These are phyloP conservation scores for Calonectria naviculata DNA, from an alignment of 2,329 filamentous ascomycete genomes.

Conservation along the genomic window DNA sequence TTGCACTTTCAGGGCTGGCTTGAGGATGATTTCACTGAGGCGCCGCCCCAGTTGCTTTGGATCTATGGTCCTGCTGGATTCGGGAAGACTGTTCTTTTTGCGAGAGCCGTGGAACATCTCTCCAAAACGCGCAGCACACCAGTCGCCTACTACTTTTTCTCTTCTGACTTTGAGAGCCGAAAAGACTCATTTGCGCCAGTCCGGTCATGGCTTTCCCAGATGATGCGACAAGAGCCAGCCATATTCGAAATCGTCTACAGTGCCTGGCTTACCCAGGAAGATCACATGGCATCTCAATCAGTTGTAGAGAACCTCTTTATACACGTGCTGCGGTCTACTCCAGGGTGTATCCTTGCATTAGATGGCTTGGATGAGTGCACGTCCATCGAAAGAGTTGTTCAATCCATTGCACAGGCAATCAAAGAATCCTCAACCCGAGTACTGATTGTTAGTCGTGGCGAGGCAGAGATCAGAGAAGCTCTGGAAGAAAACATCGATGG, in stretches of 20 bases:
- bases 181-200: neutral
- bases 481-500: neutral
- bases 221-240: neutral
- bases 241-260: neutral
- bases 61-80: neutral
- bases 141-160: neutral
- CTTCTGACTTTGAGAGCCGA: neutral
- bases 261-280: neutral
- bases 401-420: neutral
- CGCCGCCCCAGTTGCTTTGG: neutral
- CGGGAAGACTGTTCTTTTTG: neutral
- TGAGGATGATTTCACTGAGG: neutral
- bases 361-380: neutral
- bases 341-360: neutral
- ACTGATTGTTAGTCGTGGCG: neutral
- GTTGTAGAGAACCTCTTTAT: neutral
- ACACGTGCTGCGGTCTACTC: neutral
- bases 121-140: too few relatives aligned
- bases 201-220: neutral
- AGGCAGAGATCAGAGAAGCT: neutral
- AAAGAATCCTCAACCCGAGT: neutral
- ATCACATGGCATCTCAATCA: neutral
- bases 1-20: neutral
- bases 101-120: neutral
- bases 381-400: neutral